Base-by-base conservation (phyloP, 768 basidiomycete genomes). In the Lepiota brunneoincarnata region DNA sequence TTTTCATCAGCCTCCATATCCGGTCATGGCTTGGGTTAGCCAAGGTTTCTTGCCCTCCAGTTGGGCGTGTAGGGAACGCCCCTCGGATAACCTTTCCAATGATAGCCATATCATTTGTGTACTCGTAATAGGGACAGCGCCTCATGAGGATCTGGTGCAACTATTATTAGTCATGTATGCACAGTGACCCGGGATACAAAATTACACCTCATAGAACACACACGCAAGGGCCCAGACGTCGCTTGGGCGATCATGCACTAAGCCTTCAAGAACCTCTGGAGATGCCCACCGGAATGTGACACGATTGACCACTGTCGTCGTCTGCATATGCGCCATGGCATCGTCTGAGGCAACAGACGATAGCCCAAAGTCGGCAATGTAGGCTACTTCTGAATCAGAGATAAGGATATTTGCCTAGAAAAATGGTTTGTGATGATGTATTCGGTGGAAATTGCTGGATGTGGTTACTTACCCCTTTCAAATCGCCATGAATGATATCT, bases 391-490 rank as follows among this genome's bases (percentile, higher is more conserved):
- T 4, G 49, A 14, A n/a, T 51, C 21, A 21, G 41, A 40, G 12
- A 63, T 48, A 4, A 63, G 56, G 24, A 63, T 49, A 39, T 63
- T 63, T 14, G 44, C 60, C 60, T 28, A 28, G 15, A 18, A 14
- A 35, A 31, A n/a, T 26, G 11, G 23, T n/a, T 12, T n/a, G 28
- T 49, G 9, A 54, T 10, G 4, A 28, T 28, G 7, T 7, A 14
- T 28, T 15, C 18, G 17, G 3, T 6, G 9, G 21, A 21, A 21
- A 54, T 14, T 15, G 17, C 20, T 40, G 36, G 14, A n/a, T n/a
- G n/a, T n/a, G n/a, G n/a, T n/a, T n/a, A 36, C 53, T 14, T 50
- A 62, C 61, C 24, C 61, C 59, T 55, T 60, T 60, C 28, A 62
- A 38, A 31, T 62, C 61, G 17, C 63, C 58, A 47, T 62, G 58